Evolutionary conservation across 2,329 filamentous ascomycete genomes (phyloP).

Genomic region (Apiospora phragmitis): DNA sequence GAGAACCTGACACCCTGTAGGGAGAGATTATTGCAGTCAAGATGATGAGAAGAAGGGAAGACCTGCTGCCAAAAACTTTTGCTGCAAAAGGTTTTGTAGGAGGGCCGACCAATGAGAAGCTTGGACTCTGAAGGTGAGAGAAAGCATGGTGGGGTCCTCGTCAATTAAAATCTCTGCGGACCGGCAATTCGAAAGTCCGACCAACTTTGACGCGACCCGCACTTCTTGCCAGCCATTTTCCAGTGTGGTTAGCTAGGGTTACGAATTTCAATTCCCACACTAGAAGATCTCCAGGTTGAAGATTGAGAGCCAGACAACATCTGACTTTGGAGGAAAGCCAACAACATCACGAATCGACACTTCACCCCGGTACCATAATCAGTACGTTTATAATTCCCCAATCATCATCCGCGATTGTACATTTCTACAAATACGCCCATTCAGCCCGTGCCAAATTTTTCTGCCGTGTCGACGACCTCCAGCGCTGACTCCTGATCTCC

Average conservation of each 20-base stretch:
- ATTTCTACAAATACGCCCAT: not conserved
- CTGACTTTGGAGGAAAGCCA: conserved; percentile 8
- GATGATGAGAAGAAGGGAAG: not conserved
- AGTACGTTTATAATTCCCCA: conserved; percentile 9
- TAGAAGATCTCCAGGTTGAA: conserved; percentile 9
- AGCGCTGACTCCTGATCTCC: conserved; percentile 12
- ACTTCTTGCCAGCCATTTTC: conserved; percentile 4
- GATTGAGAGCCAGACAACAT: conserved; percentile 1
- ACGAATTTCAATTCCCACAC: conserved; percentile 9
- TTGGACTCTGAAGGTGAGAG: not conserved
- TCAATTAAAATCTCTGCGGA: conserved; percentile 6
- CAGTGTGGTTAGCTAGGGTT: conserved; percentile 9
- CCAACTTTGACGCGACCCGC: conserved; percentile 1
- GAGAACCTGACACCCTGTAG: not conserved
- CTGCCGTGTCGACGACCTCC: not conserved
- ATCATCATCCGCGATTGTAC: not conserved
- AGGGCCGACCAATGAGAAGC: not conserved
- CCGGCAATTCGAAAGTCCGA: conserved; percentile 5
- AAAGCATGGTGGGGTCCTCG: not conserved
- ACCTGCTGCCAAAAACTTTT: not conserved
- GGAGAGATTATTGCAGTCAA: not conserved
- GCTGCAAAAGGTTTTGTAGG: not conserved
- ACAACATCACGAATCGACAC: conserved; percentile 9
- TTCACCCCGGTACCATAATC: conserved; percentile 7
- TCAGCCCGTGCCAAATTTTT: not conserved